Conservation (phyloP, 2,329 filamentous ascomycete species). For the Hymenoscyphus occultus region DNA sequence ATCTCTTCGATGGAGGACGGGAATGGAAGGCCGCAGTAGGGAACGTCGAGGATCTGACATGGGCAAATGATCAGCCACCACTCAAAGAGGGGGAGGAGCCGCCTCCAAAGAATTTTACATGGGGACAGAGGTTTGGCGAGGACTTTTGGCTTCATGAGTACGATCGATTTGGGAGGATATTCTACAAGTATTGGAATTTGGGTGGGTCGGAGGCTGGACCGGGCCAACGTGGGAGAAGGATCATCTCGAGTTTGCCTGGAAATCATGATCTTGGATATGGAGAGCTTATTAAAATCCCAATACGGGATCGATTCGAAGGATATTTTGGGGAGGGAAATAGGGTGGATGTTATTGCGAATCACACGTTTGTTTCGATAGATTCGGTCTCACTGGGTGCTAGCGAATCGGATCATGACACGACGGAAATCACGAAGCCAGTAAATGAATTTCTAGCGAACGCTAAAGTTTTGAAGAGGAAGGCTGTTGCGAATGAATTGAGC, state of each 20-base stretch:
- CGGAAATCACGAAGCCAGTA: conserved; percentile 72
- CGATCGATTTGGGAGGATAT: conserved; percentile 79
- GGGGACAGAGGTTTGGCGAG: conserved; percentile 73
- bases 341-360: conserved; percentile 88
- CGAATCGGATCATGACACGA: conserved; percentile 47
- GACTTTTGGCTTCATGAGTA: conserved; percentile 87
- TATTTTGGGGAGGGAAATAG: conserved; percentile 92
- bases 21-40: conserved; percentile 81
- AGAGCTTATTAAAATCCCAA: conserved; percentile 73
- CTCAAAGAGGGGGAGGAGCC: too few relatives aligned
- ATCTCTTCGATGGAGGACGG: conserved; percentile 91
- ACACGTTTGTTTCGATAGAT: conserved; percentile 91
- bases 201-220: conserved; percentile 52
- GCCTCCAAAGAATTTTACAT: conserved; percentile 39
- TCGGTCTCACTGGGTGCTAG: conserved; percentile 80
- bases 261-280: conserved; percentile 96
- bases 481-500: conserved; percentile 66
- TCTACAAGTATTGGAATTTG: conserved; percentile 66
- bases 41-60: conserved; percentile 56
- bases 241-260: conserved; percentile 83
- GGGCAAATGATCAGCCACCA: conserved; percentile 44
- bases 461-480: conserved; percentile 61
- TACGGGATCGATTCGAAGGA: conserved; percentile 78
- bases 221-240: conserved; percentile 66
- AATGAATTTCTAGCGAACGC: conserved; percentile 72